These are phyloP conservation scores for Chlorella sp. DNA, from an alignment of 139 green algal genomes.

Conservation along the genomic window DNA sequence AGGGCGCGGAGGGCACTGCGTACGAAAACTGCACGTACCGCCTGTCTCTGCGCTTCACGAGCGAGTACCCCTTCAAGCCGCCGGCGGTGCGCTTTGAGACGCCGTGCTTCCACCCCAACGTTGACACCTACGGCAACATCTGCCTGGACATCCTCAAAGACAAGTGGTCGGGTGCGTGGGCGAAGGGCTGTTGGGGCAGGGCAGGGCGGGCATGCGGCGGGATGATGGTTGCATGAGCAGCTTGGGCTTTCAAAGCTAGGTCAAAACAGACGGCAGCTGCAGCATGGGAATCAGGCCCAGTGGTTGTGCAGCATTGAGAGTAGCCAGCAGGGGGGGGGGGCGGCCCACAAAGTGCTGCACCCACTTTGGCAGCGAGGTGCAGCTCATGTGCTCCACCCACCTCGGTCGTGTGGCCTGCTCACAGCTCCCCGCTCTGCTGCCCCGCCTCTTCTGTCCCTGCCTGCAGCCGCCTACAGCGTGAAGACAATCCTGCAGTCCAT, in stretches of 20 bases:
- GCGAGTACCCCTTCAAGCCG: slow-evolving; percentile 86
- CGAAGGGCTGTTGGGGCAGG: not conserved
- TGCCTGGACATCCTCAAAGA: slow-evolving; percentile 89
- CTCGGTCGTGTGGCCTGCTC: too few species aligned
- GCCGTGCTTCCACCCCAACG: slow-evolving; percentile 86
- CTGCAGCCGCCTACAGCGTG: slow-evolving; percentile 75
- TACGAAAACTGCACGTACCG: slow-evolving; percentile 81
- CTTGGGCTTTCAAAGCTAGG: too few species aligned
- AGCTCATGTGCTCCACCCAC: too few species aligned
- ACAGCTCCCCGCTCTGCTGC: not conserved
- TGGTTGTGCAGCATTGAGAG: not conserved
- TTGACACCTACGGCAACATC: slow-evolving; percentile 84
- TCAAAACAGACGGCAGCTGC: too few species aligned
- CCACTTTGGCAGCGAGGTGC: too few species aligned
- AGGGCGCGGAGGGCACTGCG: slow-evolving; percentile 64
- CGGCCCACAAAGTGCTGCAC: too few species aligned
- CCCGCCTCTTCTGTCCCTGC: not conserved
- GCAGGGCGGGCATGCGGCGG: too few species aligned
- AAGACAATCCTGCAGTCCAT: slow-evolving; percentile 81
- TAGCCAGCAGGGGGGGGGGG: not conserved
- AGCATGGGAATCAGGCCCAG: not conserved
- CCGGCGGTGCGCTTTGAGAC: slow-evolving; percentile 81
- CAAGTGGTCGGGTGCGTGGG: slow-evolving; percentile 66
- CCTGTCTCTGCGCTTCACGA: slow-evolving; percentile 71
- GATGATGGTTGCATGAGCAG: too few species aligned